These are phyloP conservation scores for Nematocida parisii DNA, from an alignment of 371 early-diverging fungal genomes.

Conservation along the genomic window DNA sequence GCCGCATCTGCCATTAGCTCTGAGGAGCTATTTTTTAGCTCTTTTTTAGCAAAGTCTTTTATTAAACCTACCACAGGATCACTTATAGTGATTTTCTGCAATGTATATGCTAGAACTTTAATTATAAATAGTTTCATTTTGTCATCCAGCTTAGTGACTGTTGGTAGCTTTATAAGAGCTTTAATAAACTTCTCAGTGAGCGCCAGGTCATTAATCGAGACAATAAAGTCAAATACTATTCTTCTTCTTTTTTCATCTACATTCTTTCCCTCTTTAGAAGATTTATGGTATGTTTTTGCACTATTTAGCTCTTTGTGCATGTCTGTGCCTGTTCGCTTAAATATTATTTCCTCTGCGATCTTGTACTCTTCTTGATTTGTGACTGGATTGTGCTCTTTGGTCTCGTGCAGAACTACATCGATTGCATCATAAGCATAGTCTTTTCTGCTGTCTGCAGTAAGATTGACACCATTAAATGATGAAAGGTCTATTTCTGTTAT, in stretches of 20 bases:
- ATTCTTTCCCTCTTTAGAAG: conserved; percentile 33
- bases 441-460: not conserved
- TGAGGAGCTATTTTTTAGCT: not conserved
- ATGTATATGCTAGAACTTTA: not conserved
- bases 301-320: conserved; percentile 3
- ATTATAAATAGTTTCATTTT: conserved; percentile 16
- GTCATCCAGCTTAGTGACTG: conserved; percentile 9
- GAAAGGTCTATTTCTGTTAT: conserved; percentile 52
- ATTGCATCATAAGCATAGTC: conserved; percentile 15
- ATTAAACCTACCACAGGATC: not conserved
- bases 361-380: conserved; percentile 45
- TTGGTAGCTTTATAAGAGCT: conserved; percentile 24
- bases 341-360: conserved; percentile 38
- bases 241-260: conserved; percentile 34
- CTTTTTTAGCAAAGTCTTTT: conserved; percentile 10
- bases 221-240: conserved; percentile 38
- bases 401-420: conserved; percentile 17
- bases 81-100: conserved; percentile 2
- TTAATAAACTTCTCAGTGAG: conserved; percentile 23
- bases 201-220: conserved; percentile 20
- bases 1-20: conserved; percentile 11
- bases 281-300: conserved; percentile 22
- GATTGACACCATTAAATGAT: not conserved
- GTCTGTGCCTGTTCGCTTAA: conserved; percentile 20
- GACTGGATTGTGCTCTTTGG: conserved; percentile 26